These are phyloP conservation scores for Meripilus lineatus DNA, from an alignment of 1,284 basidiomycete species.

Conservation along the genomic window DNA sequence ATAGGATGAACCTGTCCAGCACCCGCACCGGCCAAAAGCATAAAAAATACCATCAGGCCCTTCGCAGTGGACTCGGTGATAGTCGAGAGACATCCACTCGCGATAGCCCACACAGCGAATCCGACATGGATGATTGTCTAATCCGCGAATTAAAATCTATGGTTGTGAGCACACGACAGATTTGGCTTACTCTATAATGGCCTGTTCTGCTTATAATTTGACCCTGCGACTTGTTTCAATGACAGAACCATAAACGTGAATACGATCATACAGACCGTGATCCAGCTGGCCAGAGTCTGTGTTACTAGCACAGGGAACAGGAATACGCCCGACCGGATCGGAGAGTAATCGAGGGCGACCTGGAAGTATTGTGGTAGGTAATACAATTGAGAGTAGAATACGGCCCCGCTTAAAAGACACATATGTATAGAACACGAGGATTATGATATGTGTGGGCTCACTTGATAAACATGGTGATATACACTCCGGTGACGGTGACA, in stretches of 20 bases:
- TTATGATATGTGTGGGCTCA: slow-evolving; percentile 23
- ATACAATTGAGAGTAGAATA: slow-evolving; percentile 57
- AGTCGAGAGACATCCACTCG: slow-evolving; percentile 64
- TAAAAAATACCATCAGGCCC: slow-evolving; percentile 57
- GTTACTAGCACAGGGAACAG: slow-evolving; percentile 62
- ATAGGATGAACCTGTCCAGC: slow-evolving; percentile 49
- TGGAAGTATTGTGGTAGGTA: slow-evolving; percentile 77
- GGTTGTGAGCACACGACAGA: neutral
- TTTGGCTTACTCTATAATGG: slow-evolving; percentile 46
- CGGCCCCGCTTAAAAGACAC: slow-evolving; percentile 40
- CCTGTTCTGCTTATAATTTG: slow-evolving; percentile 63
- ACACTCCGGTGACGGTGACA: slow-evolving; percentile 64
- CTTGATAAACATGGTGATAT: slow-evolving; percentile 67
- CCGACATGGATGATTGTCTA: slow-evolving; percentile 60
- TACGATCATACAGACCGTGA: slow-evolving; percentile 35
- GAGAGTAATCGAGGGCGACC: slow-evolving; percentile 58
- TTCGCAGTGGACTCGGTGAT: slow-evolving; percentile 45
- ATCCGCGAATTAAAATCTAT: neutral
- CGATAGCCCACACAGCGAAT: slow-evolving; percentile 67
- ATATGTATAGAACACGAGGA: too few relatives aligned
- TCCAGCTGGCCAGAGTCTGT: slow-evolving; percentile 54
- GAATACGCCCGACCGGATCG: slow-evolving; percentile 58
- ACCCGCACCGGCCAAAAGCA: slow-evolving; percentile 65
- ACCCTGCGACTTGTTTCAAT: slow-evolving; percentile 49
- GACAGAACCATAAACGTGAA: slow-evolving; percentile 11